These are phyloP conservation scores for Talaromyces ruber DNA, from an alignment of 495 filamentous ascomycete genomes.

Conservation along the genomic window DNA sequence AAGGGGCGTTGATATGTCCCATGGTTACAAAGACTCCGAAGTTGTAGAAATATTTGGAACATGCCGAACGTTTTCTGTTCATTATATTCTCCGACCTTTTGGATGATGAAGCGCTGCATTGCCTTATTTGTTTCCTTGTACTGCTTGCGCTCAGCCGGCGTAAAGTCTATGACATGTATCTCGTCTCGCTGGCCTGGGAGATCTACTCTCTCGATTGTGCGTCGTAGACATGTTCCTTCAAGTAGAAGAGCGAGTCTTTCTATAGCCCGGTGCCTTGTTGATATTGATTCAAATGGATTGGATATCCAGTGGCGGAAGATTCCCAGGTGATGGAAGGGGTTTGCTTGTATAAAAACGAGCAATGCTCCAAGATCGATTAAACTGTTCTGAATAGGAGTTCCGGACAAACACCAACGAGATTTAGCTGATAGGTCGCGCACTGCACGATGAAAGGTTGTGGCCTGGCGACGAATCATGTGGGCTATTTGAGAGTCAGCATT, in stretches of 20 bases:
- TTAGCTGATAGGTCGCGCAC: conserved; percentile 21
- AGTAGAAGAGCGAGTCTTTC: conserved; percentile 9
- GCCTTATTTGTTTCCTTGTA: conserved; percentile 22
- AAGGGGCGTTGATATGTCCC: conserved; percentile 32
- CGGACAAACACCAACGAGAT: conserved; percentile 56
- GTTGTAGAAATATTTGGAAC: conserved; percentile 31
- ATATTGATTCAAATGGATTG: conserved; percentile 6
- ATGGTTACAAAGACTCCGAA: conserved; percentile 39
- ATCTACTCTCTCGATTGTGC: conserved; percentile 18
- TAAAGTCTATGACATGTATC: conserved; percentile 13
- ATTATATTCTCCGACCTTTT: conserved; percentile 16
- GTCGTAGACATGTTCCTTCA: conserved; percentile 14
- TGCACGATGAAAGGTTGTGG: conserved; percentile 23
- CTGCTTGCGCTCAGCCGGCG: conserved; percentile 18
- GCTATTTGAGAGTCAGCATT: conserved; percentile 14
- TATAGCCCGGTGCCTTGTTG: not conserved
- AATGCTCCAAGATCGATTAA: conserved; percentile 96
- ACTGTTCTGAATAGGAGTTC: conserved; percentile 95
- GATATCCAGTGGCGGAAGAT: conserved; percentile 11
- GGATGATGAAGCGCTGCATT: conserved; percentile 21
- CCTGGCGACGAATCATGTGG: conserved; percentile 29
- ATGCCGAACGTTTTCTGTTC: conserved; percentile 18
- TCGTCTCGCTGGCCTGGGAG: conserved; percentile 19
- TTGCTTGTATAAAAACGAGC: conserved; percentile 89
- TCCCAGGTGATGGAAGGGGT: conserved; percentile 50